A percentile compares a stretch with the other conserved stretches of the same genome.
Conservation (phyloP, 2,329 filamentous ascomycete species). For the Neonectria hederae region DNA sequence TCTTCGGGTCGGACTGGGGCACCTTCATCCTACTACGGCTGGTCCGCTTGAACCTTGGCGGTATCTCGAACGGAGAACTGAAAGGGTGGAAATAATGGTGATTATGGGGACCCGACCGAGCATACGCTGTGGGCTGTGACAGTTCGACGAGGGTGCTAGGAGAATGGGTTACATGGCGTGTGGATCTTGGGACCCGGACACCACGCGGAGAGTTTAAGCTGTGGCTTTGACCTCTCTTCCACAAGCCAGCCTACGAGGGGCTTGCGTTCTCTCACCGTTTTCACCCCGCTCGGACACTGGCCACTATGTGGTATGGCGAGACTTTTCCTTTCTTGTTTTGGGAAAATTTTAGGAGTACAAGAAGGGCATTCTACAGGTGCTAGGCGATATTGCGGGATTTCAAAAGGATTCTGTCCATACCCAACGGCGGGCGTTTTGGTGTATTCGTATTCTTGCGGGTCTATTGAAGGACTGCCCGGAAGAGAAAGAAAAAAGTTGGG, state of each 20-base stretch:
- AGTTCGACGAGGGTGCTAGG: background rate
- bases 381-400: constrained; percentile 10
- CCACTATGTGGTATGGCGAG: constrained; percentile 8
- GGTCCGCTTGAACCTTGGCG: constrained; percentile 3
- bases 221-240: constrained; percentile 26
- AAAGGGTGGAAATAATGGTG: background rate
- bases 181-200: constrained; percentile 17
- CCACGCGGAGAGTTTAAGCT: constrained; percentile 24
- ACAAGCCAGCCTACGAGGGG: constrained; percentile 9
- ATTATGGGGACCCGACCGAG: background rate
- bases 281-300: constrained; percentile 22
- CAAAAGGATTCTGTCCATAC: constrained; percentile 13
- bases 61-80: background rate
- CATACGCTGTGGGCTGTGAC: constrained; percentile 5
- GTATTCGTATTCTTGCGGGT: background rate
- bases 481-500: constrained; percentile 1
- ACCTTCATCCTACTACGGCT: constrained; percentile 3
- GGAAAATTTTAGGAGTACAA: background rate
- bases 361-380: background rate
- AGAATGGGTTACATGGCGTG: constrained; percentile 18
- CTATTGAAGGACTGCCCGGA: background rate
- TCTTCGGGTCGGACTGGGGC: constrained; percentile 6
- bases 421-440: constrained; percentile 20
- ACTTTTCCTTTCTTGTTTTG: background rate
- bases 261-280: constrained; percentile 19